phyloP scores from a whole-genome alignment of 805 yeast species.

The Barnettozyma sucrosica region DNA sequence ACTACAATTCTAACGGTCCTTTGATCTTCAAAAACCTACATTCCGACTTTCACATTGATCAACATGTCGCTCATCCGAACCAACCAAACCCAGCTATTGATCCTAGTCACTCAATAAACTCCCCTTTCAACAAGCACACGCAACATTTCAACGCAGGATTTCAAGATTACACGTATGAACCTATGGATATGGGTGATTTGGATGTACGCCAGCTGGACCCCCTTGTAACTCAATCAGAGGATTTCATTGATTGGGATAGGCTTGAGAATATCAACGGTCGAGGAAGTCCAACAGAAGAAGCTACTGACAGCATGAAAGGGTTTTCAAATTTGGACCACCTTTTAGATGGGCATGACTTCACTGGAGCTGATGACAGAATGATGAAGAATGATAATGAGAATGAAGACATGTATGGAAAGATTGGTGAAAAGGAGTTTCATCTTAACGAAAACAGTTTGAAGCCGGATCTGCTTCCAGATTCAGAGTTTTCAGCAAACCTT shows the following conservation, averaged over 20 bases:
- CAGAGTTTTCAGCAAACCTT: slow-evolving; percentile 7
- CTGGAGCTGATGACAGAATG: slow-evolving; percentile 3
- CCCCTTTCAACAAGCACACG: neutral
- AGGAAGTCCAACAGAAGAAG: neutral
- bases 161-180: neutral
- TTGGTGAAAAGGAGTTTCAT: neutral
- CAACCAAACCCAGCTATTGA: neutral
- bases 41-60: neutral
- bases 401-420: neutral
- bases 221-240: neutral
- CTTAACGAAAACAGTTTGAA: neutral
- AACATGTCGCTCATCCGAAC: neutral
- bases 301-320: neutral
- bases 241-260: slow-evolving; percentile 7
- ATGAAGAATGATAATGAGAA: neutral
- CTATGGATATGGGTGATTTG: neutral
- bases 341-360: neutral
- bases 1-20: slow-evolving; percentile 1
- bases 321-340: neutral
- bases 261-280: neutral
- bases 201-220: neutral
- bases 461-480: neutral
- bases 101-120: neutral
- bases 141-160: neutral
- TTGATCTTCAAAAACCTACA: neutral